A percentile compares a stretch with the other conserved stretches of the same genome.
phyloP scores from a whole-genome alignment of 192 early-diverging fungal species.

The Dissophora ornata region DNA sequence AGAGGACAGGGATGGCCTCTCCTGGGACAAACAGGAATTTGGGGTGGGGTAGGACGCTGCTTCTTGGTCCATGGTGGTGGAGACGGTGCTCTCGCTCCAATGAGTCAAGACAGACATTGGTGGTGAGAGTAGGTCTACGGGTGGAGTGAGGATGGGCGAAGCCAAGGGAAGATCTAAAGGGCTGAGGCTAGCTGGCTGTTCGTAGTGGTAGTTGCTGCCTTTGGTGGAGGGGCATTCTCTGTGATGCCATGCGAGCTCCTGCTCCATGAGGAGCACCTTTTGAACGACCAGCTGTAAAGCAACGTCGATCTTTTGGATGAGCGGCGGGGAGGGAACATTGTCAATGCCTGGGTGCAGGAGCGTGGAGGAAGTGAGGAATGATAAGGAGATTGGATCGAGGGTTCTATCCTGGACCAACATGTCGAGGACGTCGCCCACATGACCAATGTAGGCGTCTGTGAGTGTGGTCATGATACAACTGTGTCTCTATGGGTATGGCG shows the following conservation, averaged over 20 bases:
- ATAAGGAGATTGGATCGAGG: constrained; percentile 15
- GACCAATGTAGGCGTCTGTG: constrained; percentile 38
- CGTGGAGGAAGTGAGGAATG: constrained; percentile 22
- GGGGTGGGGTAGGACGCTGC: constrained; percentile 6
- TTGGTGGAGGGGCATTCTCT: constrained; percentile 3
- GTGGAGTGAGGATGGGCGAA: constrained; percentile 39
- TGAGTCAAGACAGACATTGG: constrained; percentile 17
- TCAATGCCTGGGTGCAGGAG: constrained; percentile 3
- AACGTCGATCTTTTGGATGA: constrained; percentile 36
- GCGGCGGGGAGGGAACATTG: constrained; percentile 4
- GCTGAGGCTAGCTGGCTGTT: constrained; percentile 1
- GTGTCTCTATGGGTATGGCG: no score
- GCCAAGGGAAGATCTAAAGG: neutral
- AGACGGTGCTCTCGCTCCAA: constrained; percentile 18
- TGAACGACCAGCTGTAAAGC: constrained; percentile 39
- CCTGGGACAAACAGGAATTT: constrained; percentile 1
- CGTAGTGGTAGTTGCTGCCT: neutral
- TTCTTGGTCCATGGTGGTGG: constrained; percentile 5
- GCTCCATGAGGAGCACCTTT: constrained; percentile 43
- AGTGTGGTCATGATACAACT: constrained; percentile 7
- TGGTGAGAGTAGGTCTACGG: constrained; percentile 41
- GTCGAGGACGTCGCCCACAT: constrained; percentile 41
- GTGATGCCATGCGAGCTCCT: constrained; percentile 29
- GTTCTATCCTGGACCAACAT: constrained; percentile 25
- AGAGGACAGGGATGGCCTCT: neutral